Evolutionary conservation across 495 filamentous ascomycete species (phyloP), one percentile per base, ranked within the genome.

Genomic region (Penicillium cinerascens): DNA sequence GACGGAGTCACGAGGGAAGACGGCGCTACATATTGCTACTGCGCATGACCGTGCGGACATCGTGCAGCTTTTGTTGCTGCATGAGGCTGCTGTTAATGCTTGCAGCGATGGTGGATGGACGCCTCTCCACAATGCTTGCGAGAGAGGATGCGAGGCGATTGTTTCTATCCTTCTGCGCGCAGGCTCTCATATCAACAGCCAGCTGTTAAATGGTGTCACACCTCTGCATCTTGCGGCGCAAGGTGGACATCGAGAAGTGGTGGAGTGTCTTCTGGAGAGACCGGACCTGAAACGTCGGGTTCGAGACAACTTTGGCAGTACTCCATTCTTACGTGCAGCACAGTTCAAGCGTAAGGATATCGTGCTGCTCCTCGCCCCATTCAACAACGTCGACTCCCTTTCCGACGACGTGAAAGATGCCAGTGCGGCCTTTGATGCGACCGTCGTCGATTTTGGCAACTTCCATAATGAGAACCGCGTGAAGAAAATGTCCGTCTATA

Each of bases 391-490:
- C 4, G 63, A 74, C 17, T 69, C 70, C 5, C 62, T 87, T 13
- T 79, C 79, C 0, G 61, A 75, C 4, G 76, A 82, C 61, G 82
- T 82, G 6, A 70, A 73, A 16, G 73, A 72, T 15, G 84, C 85
- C 5, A 82, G 76, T 51, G 73, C 78, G 52, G 79, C 78, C 0
- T 87, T 87, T 59, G 80, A 85, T 50, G 83, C 83, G 6, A 86
- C 83, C 1, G 75, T 88, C 42, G 83, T 88, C 8, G 84, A 87
- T 58, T 88, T 88, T 60, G 83, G 83, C 11, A 78, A 83, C 47
- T 85, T 84, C 54, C 79, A 80, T 42, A 86, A 86, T 59, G 80
- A 79, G 54, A 82, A 81, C 49, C 76, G 83, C 8, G 73, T 78
- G 21, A 75, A 74, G 59, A 73, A 72, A 41, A 70, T 65, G 20